Evolutionary conservation across 139 green algal genomes (phyloP), one percentile per base, ranked within the genome.

Genomic region (Raphidocelis subcapitata): DNA sequence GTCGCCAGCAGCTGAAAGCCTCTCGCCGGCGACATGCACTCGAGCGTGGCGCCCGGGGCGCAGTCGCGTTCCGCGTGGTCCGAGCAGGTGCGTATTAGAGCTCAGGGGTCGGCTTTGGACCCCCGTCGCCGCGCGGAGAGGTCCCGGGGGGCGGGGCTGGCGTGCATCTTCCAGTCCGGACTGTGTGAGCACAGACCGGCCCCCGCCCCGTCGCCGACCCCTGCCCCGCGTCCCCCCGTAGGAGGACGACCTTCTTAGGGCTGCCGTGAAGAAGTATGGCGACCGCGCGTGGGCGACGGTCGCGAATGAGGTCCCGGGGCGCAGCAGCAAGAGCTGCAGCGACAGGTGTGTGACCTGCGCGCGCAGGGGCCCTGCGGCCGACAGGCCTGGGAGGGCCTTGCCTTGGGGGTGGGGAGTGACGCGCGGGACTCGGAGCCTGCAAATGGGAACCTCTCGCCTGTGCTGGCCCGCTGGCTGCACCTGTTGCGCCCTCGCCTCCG

Each of bases 301-400:
- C 32, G 72, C 72, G 24, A 47, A 72, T 14, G 52, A 66, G 26
- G 72, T 78, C 32, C 62, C 62, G 1, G 72, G 72, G 29, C 68
- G 72, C 41, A 72, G 62, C 54, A 72, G 62, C 72, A 78, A 78
- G 59, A 72, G 62, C 37, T 78, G 72, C 72, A 78, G 72, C 44
- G 72, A 78, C 62, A 72, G 72, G 72, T 72, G 1, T 26, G 41
- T 49, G 41, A n/a, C n/a, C n/a, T n/a, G n/a, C n/a, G n/a, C n/a
- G n/a, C n/a, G n/a, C n/a, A n/a, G n/a, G n/a, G n/a, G n/a, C n/a
- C n/a, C n/a, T n/a, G n/a, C n/a, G n/a, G n/a, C n/a, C n/a, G n/a
- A n/a, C n/a, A n/a, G n/a, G n/a, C n/a, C n/a, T n/a, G n/a, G n/a
- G n/a, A n/a, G n/a, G n/a, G n/a, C n/a, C n/a, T n/a, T n/a, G n/a